Evolutionary conservation across 1,139 yeast genomes (phyloP), one percentile per base, ranked within the genome.

Genomic region (Suhomyces terraborum): DNA sequence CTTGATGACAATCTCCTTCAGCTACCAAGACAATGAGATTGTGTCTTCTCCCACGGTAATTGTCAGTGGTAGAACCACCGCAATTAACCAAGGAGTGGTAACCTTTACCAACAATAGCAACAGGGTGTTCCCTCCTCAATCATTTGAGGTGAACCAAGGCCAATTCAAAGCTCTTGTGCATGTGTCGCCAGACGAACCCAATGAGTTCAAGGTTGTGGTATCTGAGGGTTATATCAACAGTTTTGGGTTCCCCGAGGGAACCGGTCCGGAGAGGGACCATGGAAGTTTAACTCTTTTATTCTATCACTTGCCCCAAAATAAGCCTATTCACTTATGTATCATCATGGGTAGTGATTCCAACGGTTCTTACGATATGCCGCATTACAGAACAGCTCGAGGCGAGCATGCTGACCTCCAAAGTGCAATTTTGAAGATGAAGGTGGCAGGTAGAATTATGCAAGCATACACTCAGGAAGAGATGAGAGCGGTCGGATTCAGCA

Each of bases 381-480:
- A 62, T 4, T 72, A 79, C 42, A 79, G 79, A 48, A 50, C 62
- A 19, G 61, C 66, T 29, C 62, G 73, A 29, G 76, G 76, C 0
- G 95, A 88, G 52, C 82, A 82, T 1, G 83, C 88, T 47, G 79
- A 74, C n/a, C 57, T 91, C 18, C 84, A 83, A 13, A 63, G 82
- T n/a, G 97, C 97, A 0, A 67, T 88, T 17, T 71, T 73, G 50
- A 89, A 88, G 59, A 61, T 93, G 50, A 80, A 95, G 53, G 79
- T 88, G 46, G 97, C 91, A 6, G 96, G 88, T 4, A 73, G 96
- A 54, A 61, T 93, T 61, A 88, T 89, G 96, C 91, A 88, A 55
- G 96, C 97, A 0, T 91, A 80, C 59, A 91, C 98, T 0, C 84
- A 83, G 51, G 97, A 93, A 52, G 97, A 91, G 58, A 88, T 93